phyloP scores from a whole-genome alignment of 768 basidiomycete species.

The Mycena chlorophos region DNA sequence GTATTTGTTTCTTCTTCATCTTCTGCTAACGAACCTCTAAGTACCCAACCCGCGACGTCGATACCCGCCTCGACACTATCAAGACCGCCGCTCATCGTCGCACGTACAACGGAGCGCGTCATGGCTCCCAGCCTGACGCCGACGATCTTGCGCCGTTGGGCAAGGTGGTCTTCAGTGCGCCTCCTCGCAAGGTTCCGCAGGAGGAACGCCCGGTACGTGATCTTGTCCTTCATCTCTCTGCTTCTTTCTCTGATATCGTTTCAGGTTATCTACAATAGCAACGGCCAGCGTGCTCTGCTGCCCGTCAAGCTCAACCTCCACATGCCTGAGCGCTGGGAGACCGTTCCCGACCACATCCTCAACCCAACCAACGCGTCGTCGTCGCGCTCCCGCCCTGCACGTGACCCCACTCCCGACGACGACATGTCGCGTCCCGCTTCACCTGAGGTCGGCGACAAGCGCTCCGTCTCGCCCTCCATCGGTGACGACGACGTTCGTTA shows the following conservation, averaged over 20 bases:
- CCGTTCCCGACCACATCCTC: not conserved
- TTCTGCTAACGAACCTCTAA: not conserved
- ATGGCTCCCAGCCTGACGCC: not conserved
- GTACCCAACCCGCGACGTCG: not conserved
- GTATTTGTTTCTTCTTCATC: not conserved
- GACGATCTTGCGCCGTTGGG: not conserved
- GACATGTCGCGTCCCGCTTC: not conserved
- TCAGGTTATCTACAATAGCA: not conserved
- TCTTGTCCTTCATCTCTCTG: not conserved
- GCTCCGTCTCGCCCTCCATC: constrained; percentile 1
- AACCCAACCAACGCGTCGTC: not conserved
- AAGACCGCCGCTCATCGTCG: not conserved
- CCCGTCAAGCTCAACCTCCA: not conserved
- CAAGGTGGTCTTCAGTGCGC: not conserved
- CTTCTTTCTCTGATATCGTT: not conserved
- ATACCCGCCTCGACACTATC: not conserved
- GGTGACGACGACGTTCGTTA: constrained; percentile 1
- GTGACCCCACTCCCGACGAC: too few relatives aligned
- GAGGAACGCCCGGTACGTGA: not conserved
- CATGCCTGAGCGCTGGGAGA: not conserved
- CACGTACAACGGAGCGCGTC: not conserved
- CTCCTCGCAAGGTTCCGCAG: not conserved
- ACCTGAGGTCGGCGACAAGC: constrained; percentile 4
- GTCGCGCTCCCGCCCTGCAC: not conserved
- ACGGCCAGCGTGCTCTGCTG: not conserved